Conservation (phyloP, 192 early-diverging fungal species). For the Linnemannia elongata region DNA sequence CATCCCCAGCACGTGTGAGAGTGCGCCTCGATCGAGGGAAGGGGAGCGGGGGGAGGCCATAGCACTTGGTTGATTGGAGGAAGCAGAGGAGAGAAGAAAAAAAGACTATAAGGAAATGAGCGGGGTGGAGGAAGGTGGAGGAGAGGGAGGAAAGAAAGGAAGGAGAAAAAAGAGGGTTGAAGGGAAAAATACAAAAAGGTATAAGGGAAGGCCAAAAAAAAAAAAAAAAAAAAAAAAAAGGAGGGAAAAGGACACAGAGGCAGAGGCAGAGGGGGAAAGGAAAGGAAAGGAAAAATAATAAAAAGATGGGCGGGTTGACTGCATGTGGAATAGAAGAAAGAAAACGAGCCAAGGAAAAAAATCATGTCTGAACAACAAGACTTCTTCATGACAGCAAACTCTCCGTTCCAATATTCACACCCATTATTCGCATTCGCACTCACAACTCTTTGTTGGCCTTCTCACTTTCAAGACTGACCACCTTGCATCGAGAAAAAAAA, state of each 20-base stretch:
- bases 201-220: background rate
- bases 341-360: background rate
- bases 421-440: background rate
- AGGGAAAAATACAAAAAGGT: too few relatives aligned
- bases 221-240: background rate
- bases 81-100: constrained; percentile 13
- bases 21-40: constrained; percentile 19
- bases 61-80: constrained; percentile 17
- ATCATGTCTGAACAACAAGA: background rate
- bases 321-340: background rate
- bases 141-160: background rate
- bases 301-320: too few relatives aligned
- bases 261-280: background rate
- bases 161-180: background rate
- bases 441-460: background rate
- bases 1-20: constrained; percentile 14
- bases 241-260: background rate
- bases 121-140: background rate
- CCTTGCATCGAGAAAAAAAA: background rate
- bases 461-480: too few relatives aligned
- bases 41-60: constrained; percentile 40
- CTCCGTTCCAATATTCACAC: background rate
- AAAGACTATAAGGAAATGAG: constrained; percentile 16
- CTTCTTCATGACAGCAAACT: background rate
- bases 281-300: too few relatives aligned